These are phyloP conservation scores for Monascus ruber DNA, from an alignment of 2,329 filamentous ascomycete genomes.

Conservation along the genomic window DNA sequence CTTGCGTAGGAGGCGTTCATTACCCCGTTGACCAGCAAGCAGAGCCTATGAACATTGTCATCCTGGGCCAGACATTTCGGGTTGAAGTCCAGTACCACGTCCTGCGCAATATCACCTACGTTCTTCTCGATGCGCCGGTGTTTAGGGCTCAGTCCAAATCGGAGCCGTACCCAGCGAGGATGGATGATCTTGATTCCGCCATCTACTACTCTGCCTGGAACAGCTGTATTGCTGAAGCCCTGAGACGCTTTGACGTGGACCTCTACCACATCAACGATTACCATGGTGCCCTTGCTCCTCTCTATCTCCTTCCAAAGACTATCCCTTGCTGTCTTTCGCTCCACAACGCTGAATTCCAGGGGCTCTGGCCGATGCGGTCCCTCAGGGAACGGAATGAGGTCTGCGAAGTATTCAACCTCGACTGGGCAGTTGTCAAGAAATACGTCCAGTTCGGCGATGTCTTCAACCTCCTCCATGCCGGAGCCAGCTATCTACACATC, in stretches of 20 bases:
- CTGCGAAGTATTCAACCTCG: constrained; percentile 48
- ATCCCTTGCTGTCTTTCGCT: constrained; percentile 49
- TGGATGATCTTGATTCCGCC: constrained; percentile 53
- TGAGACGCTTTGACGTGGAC: constrained; percentile 47
- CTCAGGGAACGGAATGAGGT: constrained; percentile 46
- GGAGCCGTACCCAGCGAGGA: constrained; percentile 50
- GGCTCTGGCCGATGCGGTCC: constrained; percentile 52
- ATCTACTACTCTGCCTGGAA: constrained; percentile 57
- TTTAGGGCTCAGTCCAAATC: constrained; percentile 49
- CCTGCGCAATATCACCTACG: constrained; percentile 51
- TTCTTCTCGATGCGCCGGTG: constrained; percentile 50
- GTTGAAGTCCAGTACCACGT: constrained; percentile 50
- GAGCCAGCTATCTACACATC: constrained; percentile 48
- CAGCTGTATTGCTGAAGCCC: constrained; percentile 49
- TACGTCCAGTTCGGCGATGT: constrained; percentile 54
- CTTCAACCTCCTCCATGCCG: constrained; percentile 52
- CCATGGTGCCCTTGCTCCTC: constrained; percentile 47
- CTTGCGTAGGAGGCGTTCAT: constrained; percentile 47
- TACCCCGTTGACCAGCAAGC: constrained; percentile 46
- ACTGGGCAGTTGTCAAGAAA: constrained; percentile 39
- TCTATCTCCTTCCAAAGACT: constrained; percentile 48
- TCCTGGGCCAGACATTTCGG: constrained; percentile 45
- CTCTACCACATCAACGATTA: constrained; percentile 53
- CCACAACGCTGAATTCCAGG: constrained; percentile 55
- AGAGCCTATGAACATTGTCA: constrained; percentile 46